Conservation (phyloP, 2,329 filamentous ascomycete species). For the Penicillium brevicompactum region DNA sequence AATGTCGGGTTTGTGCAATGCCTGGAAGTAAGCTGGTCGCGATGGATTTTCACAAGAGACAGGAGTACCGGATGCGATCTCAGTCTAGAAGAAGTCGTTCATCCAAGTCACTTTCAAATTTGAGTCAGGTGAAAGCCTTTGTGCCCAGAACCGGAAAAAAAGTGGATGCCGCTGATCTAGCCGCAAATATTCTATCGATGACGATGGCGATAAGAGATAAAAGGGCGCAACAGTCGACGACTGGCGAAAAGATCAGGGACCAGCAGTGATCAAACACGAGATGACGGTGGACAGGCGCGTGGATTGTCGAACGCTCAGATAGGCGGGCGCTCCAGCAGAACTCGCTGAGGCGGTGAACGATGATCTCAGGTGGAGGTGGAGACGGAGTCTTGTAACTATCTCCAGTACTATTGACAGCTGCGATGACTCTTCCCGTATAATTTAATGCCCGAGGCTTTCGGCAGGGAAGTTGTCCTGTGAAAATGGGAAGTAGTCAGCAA, state of each 20-base stretch:
- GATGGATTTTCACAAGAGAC: neutral
- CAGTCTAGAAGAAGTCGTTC: slow-evolving; percentile 12
- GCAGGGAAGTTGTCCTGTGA: too few relatives aligned
- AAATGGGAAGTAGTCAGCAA: too few relatives aligned
- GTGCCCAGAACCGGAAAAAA: slow-evolving; percentile 1
- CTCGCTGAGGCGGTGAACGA: slow-evolving; percentile 8
- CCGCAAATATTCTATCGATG: neutral
- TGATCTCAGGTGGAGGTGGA: neutral
- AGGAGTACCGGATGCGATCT: slow-evolving; percentile 10
- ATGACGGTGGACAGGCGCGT: slow-evolving; percentile 19
- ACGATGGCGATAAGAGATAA: neutral
- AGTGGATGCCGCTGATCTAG: neutral
- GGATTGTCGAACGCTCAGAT: slow-evolving; percentile 19
- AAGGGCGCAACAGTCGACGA: neutral
- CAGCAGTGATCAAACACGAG: slow-evolving; percentile 10
- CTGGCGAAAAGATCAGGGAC: slow-evolving; percentile 3
- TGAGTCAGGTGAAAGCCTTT: slow-evolving; percentile 17
- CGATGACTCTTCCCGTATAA: too few relatives aligned
- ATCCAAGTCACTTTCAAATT: slow-evolving; percentile 17
- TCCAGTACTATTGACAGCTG: too few relatives aligned
- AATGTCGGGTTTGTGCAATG: neutral
- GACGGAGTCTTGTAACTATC: neutral
- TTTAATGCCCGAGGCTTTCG: too few relatives aligned
- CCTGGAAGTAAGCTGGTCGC: neutral
- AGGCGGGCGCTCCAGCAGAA: slow-evolving; percentile 7